Base-by-base conservation (phyloP, 805 yeast species). In the Osmozyma mogii region DNA sequence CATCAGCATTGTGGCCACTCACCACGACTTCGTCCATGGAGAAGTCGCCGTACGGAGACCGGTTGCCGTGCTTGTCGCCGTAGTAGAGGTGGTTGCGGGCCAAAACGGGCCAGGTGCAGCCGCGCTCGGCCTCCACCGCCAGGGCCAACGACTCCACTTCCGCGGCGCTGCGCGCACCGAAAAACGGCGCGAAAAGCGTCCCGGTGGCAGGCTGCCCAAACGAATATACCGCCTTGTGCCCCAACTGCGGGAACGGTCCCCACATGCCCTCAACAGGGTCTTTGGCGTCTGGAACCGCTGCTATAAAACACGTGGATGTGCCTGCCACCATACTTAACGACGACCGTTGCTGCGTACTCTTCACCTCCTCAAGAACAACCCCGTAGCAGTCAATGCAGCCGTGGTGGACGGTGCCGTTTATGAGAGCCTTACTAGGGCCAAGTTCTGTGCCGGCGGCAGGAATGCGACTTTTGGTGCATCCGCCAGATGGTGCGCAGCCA, bases 141-240 rank as follows among this genome's bases (percentile, higher is more conserved):
- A 4, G 15, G 12, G 61, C 57, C 16, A 37, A 34, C 1, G 17
- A 16, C 25, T 58, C 61, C 6, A 53, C 32, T 9, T 18, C 22
- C 9, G 22, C 39, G 6, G 27, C 27, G n/a, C 35, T 24, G 29
- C 32, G 44, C 16, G 64, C 54, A 7, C 56, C 50, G 31, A 71
- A 66, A 3, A 74, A 45, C 24, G 65, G 61, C 35, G 70, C 74
- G 16, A 70, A 54, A 5, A 75, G 50, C 29, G 64, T 57, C 4
- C 83, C 83, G 0, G 80, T 65, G 9, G 77, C 72, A 4, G 79
- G 70, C 33, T 68, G 70, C 0, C 83, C 83, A 28, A 70, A 72
- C 37, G 73, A 72, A 28, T 65, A 74, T 2, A 72, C 56, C 11
- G 38, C 30, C 14, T 46, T 43, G 10, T 34, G 31, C 2, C 62